These are phyloP conservation scores for Schrenkiella parvula DNA, from an alignment of 345 rosid species.

Conservation along the genomic window DNA sequence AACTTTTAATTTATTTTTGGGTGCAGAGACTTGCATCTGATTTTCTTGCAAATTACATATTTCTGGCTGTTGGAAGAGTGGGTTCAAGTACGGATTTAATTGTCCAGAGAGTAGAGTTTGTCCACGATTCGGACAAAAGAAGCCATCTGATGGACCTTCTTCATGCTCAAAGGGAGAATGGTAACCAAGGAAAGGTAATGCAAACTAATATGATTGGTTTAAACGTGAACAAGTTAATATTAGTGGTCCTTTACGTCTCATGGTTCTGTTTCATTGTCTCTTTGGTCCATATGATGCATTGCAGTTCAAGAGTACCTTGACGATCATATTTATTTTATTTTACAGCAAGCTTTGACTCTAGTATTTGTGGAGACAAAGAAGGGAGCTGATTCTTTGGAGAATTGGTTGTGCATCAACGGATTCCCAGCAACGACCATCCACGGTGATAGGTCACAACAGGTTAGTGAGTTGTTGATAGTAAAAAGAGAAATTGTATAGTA, in stretches of 20 bases:
- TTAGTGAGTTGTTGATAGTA: slow-evolving; percentile 4
- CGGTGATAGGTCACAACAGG: slow-evolving; percentile 98
- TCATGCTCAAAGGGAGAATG: slow-evolving; percentile 89
- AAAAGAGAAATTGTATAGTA: background rate
- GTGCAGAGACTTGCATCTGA: slow-evolving; percentile 97
- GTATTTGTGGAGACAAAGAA: slow-evolving; percentile 99
- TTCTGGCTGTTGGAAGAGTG: slow-evolving; percentile 98
- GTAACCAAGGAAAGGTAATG: slow-evolving; percentile 72
- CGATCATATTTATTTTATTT: slow-evolving; percentile 6
- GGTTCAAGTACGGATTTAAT: slow-evolving; percentile 99
- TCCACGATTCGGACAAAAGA: slow-evolving; percentile 91
- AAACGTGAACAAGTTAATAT: background rate
- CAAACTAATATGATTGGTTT: background rate
- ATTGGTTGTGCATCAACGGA: slow-evolving; percentile 82
- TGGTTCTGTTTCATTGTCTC: background rate
- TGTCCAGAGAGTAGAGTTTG: slow-evolving; percentile 92
- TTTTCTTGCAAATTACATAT: slow-evolving; percentile 71
- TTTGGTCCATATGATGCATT: background rate
- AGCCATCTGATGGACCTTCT: slow-evolving; percentile 99
- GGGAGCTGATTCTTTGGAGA: slow-evolving; percentile 92
- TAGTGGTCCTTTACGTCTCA: background rate
- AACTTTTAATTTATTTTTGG: background rate
- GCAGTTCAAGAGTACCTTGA: slow-evolving; percentile 5
- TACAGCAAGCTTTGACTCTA: slow-evolving; percentile 92
- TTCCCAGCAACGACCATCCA: slow-evolving; percentile 96